A percentile compares a stretch with the other conserved stretches of the same genome.
phyloP scores from a whole-genome alignment of 2,329 filamentous ascomycete species.

The Apiospora pterosperma region DNA sequence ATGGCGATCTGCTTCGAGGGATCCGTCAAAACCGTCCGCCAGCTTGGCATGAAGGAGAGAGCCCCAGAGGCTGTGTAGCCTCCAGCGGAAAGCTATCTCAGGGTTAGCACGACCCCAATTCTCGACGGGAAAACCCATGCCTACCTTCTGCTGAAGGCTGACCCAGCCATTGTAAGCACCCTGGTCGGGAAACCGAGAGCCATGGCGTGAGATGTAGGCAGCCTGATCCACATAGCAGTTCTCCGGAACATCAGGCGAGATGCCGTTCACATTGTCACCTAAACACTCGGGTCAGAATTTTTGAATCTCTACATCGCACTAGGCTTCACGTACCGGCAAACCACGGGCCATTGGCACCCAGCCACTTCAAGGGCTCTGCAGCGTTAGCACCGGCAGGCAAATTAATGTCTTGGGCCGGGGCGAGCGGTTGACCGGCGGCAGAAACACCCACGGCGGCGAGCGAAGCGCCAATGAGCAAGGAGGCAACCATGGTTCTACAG shows the following conservation, averaged over 20 bases:
- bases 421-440: conserved; percentile 18
- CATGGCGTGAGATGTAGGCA: conserved; percentile 58
- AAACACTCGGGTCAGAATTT: background rate
- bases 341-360: conserved; percentile 53
- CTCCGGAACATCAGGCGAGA: conserved; percentile 50
- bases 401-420: conserved; percentile 28
- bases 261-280: conserved; percentile 54
- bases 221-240: conserved; percentile 58
- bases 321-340: conserved; percentile 39
- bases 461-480: conserved; percentile 6
- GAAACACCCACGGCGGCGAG: conserved; percentile 10
- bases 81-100: conserved; percentile 45
- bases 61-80: conserved; percentile 50
- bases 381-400: conserved; percentile 28
- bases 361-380: conserved; percentile 40
- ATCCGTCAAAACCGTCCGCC: conserved; percentile 55
- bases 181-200: conserved; percentile 59
- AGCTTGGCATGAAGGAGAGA: conserved; percentile 54
- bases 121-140: conserved; percentile 10
- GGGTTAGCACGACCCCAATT: background rate
- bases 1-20: conserved; percentile 55
- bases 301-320: background rate
- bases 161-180: conserved; percentile 59
- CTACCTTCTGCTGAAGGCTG: conserved; percentile 39
- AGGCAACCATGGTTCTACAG: conserved; percentile 13